These are phyloP conservation scores for Gyrodon lividus DNA, from an alignment of 768 basidiomycete species.

Conservation along the genomic window DNA sequence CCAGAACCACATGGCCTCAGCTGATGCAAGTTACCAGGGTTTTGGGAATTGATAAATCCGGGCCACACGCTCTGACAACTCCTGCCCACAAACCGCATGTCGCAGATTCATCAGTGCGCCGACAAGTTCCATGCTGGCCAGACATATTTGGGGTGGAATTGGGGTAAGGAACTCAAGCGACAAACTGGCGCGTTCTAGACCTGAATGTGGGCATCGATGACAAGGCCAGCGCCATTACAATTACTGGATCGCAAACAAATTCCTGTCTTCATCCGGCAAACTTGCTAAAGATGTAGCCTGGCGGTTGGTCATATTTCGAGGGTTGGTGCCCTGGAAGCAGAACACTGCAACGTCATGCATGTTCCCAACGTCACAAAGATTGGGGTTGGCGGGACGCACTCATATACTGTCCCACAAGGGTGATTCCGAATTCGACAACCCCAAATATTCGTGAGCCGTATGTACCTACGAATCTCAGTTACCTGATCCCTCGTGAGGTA, in stretches of 20 bases:
- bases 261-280: not conserved
- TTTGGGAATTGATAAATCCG: slow-evolving; percentile 25
- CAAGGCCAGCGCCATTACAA: slow-evolving; percentile 3
- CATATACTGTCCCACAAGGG: no score
- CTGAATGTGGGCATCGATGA: slow-evolving; percentile 6
- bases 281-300: slow-evolving; percentile 8
- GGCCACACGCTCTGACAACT: slow-evolving; percentile 17
- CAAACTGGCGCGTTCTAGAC: slow-evolving; percentile 27
- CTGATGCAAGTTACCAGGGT: slow-evolving; percentile 25
- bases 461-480: slow-evolving; percentile 1
- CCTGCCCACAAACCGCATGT: slow-evolving; percentile 20
- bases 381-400: slow-evolving; percentile 13
- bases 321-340: slow-evolving; percentile 10
- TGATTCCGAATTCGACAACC: not conserved
- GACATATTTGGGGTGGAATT: slow-evolving; percentile 17
- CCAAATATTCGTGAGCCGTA: slow-evolving; percentile 10
- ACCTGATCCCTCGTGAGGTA: no score
- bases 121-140: slow-evolving; percentile 11
- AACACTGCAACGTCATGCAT: slow-evolving; percentile 15
- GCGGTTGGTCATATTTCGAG: slow-evolving; percentile 8
- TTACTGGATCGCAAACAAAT: slow-evolving; percentile 3
- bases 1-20: slow-evolving; percentile 23
- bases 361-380: slow-evolving; percentile 13
- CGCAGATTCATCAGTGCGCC: slow-evolving; percentile 19
- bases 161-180: slow-evolving; percentile 29